Evolutionary conservation across 2,329 filamentous ascomycete genomes (phyloP).

Genomic region (Pyricularia grisea): DNA sequence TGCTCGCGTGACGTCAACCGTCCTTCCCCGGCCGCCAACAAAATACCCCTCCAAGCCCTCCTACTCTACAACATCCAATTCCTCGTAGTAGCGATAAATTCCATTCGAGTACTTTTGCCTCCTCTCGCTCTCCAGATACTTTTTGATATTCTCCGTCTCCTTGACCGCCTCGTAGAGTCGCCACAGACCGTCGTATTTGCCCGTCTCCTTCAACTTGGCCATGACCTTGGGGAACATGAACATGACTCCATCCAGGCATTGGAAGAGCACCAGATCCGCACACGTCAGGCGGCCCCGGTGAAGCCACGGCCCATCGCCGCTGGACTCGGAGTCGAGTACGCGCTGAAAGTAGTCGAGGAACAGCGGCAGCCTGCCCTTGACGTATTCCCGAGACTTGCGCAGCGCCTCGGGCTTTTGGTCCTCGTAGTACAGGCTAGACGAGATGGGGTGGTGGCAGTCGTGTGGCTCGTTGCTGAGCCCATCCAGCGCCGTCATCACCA

Average conservation of each 20-base stretch:
- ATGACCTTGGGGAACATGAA: constrained; percentile 65
- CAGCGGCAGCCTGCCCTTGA: constrained; percentile 57
- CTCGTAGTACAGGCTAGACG: constrained; percentile 53
- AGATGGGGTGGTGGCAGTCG: constrained; percentile 67
- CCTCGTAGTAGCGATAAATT: constrained; percentile 64
- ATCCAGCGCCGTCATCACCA: constrained; percentile 63
- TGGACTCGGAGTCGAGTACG: constrained; percentile 34
- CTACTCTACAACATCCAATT: constrained; percentile 47
- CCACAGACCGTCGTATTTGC: constrained; percentile 53
- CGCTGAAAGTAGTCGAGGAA: constrained; percentile 64
- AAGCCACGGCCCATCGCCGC: constrained; percentile 23
- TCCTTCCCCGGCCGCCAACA: too few relatives aligned
- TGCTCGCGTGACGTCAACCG: neutral
- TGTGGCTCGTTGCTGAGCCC: constrained; percentile 62
- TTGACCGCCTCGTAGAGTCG: constrained; percentile 54
- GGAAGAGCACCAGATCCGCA: constrained; percentile 66
- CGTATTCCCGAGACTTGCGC: constrained; percentile 46
- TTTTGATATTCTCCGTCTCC: constrained; percentile 53
- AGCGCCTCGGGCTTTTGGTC: constrained; percentile 63
- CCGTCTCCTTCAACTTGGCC: constrained; percentile 39
- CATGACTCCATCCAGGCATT: constrained; percentile 49
- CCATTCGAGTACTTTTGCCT: constrained; percentile 53
- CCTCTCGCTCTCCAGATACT: constrained; percentile 58
- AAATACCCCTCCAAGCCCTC: too few relatives aligned
- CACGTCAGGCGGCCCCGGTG: constrained; percentile 58